These are phyloP conservation scores for Ophiostoma himal-ulmi DNA, from an alignment of 2,329 filamentous ascomycete genomes.

Conservation along the genomic window DNA sequence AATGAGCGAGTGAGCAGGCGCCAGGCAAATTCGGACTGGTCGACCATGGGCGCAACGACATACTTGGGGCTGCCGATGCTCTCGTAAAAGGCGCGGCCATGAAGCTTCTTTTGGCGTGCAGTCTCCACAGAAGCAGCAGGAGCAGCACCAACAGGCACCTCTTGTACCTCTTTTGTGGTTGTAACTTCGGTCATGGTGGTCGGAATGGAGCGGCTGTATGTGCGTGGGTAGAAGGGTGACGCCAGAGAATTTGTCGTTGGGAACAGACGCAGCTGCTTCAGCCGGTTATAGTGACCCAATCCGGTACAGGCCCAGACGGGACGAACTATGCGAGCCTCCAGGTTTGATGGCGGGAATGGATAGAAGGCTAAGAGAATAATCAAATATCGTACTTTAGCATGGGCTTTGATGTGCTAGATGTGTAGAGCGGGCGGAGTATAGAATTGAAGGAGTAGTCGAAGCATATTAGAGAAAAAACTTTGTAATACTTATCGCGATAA, in stretches of 20 bases:
- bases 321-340: conserved; percentile 20
- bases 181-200: conserved; percentile 21
- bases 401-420: not conserved
- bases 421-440: not conserved
- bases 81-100: conserved; percentile 87
- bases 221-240: not conserved
- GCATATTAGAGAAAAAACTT: conserved; percentile 2
- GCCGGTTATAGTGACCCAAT: not conserved
- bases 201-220: conserved; percentile 23
- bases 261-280: conserved; percentile 2
- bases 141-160: conserved; percentile 8
- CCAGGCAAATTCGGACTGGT: conserved; percentile 98
- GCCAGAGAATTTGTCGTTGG: not conserved
- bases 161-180: not conserved
- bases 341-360: conserved; percentile 9
- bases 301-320: conserved; percentile 16
- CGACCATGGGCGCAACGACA: conserved; percentile 94
- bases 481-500: conserved; percentile 25
- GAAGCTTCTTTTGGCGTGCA: conserved; percentile 51
- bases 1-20: conserved; percentile 93
- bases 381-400: not conserved
- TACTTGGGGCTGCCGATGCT: conserved; percentile 88
- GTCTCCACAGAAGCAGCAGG: conserved; percentile 16
- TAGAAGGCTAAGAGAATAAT: not conserved
- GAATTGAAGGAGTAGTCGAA: not conserved